Evolutionary conservation across 805 yeast genomes (phyloP).

Genomic region (Candida suzukii): DNA sequence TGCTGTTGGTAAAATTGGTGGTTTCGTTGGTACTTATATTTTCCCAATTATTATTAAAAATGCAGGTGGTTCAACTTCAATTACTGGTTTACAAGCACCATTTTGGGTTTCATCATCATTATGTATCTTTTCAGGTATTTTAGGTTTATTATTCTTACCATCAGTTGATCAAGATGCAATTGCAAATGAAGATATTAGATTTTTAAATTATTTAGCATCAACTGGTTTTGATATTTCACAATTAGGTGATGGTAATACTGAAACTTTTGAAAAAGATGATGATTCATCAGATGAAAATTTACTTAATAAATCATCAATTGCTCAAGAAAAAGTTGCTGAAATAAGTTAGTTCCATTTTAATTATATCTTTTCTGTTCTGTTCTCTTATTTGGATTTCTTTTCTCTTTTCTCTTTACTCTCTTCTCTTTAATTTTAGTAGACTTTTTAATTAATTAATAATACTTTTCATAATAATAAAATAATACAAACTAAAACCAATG

Average conservation of each 20-base stretch:
- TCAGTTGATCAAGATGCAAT: slow-evolving; percentile 79
- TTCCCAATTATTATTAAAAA: slow-evolving; percentile 73
- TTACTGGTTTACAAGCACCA: slow-evolving; percentile 63
- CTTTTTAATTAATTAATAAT: no score
- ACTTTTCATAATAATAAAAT: no score
- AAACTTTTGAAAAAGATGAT: not conserved
- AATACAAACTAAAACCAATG: no score
- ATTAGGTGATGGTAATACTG: slow-evolving; percentile 35
- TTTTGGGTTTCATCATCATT: slow-evolving; percentile 77
- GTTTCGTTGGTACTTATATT: slow-evolving; percentile 82
- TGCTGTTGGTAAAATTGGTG: slow-evolving; percentile 88
- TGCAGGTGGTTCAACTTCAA: slow-evolving; percentile 45
- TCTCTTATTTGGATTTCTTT: not conserved
- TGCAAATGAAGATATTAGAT: slow-evolving; percentile 66
- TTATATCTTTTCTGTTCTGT: no score
- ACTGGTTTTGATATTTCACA: slow-evolving; percentile 65
- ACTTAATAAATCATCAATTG: not conserved
- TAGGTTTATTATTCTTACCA: slow-evolving; percentile 71
- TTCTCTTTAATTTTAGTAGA: no score
- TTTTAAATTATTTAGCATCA: slow-evolving; percentile 55
- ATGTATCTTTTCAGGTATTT: slow-evolving; percentile 62
- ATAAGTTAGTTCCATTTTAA: no score
- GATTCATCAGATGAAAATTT: not conserved
- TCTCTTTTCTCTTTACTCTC: no score
- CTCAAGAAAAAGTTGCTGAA: not conserved